phyloP scores from a whole-genome alignment of 768 basidiomycete species.

The Exidia glandulosa region DNA sequence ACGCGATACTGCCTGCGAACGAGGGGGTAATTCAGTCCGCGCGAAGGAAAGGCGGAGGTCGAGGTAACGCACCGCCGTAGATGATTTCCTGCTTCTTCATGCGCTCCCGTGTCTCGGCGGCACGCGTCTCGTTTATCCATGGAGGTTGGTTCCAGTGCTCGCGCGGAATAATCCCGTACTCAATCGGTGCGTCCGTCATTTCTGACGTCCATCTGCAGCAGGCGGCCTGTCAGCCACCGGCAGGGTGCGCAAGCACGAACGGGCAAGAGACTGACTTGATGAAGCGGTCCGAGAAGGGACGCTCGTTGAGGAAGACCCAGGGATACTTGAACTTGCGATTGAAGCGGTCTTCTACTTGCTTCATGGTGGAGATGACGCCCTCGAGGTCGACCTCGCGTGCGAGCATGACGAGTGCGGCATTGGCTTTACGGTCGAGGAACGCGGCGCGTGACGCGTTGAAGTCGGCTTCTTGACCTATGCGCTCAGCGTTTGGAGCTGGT shows the following conservation, averaged over 20 bases:
- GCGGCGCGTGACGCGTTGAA: neutral
- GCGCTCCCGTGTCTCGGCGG: constrained; percentile 40
- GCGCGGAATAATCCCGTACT: constrained; percentile 32
- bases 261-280: constrained; percentile 34
- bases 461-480: neutral
- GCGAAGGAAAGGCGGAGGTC: constrained; percentile 5
- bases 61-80: constrained; percentile 32
- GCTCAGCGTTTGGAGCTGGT: neutral
- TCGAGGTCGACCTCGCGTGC: constrained; percentile 52
- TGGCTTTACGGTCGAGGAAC: constrained; percentile 49
- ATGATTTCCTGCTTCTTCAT: constrained; percentile 53
- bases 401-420: constrained; percentile 70
- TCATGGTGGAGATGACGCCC: constrained; percentile 52
- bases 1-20: constrained; percentile 62
- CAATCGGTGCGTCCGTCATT: constrained; percentile 35
- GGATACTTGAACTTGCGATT: constrained; percentile 60
- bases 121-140: constrained; percentile 67
- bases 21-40: neutral
- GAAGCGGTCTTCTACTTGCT: constrained; percentile 56
- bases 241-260: constrained; percentile 3
- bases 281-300: constrained; percentile 63
- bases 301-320: constrained; percentile 80
- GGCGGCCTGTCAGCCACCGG: neutral
- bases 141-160: constrained; percentile 50
- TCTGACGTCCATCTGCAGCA: constrained; percentile 22